A percentile compares a stretch with the other conserved stretches of the same genome.
Evolutionary conservation across 345 rosid genomes (phyloP).

Genomic region (Lepidium didymum): DNA sequence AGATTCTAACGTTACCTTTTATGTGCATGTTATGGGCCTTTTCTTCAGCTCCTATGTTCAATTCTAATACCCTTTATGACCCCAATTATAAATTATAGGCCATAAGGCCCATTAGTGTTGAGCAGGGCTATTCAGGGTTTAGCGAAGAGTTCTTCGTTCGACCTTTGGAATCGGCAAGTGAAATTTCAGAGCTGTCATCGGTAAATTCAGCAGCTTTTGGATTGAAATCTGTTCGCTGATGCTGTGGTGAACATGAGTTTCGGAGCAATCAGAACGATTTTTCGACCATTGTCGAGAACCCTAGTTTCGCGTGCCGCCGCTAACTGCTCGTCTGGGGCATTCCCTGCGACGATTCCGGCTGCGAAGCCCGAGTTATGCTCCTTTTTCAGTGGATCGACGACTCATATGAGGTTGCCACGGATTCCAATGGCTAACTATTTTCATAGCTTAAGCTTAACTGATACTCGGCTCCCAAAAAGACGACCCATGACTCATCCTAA

Average conservation of each 20-base stretch:
- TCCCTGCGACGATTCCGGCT: slow-evolving; percentile 8
- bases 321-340: slow-evolving; percentile 16
- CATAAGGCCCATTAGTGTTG: slow-evolving; percentile 1
- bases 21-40: too few relatives aligned
- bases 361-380: slow-evolving; percentile 23
- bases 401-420: slow-evolving; percentile 32
- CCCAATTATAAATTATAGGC: background rate
- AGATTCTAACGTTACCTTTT: too few relatives aligned
- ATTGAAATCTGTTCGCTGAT: slow-evolving; percentile 13
- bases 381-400: slow-evolving; percentile 9
- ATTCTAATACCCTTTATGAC: background rate
- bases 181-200: background rate
- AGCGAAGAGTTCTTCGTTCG: background rate
- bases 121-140: slow-evolving; percentile 18
- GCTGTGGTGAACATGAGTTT: slow-evolving; percentile 46
- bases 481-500: slow-evolving; percentile 69
- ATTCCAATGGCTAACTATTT: slow-evolving; percentile 28
- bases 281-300: slow-evolving; percentile 47
- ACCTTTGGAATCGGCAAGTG: slow-evolving; percentile 2
- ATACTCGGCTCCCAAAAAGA: slow-evolving; percentile 67
- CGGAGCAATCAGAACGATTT: slow-evolving; percentile 38
- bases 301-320: slow-evolving; percentile 28
- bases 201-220: background rate
- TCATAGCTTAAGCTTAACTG: slow-evolving; percentile 60
- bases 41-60: background rate